Evolutionary conservation across 2,329 filamentous ascomycete genomes (phyloP).

Genomic region (Pestalotiopsis sp.): DNA sequence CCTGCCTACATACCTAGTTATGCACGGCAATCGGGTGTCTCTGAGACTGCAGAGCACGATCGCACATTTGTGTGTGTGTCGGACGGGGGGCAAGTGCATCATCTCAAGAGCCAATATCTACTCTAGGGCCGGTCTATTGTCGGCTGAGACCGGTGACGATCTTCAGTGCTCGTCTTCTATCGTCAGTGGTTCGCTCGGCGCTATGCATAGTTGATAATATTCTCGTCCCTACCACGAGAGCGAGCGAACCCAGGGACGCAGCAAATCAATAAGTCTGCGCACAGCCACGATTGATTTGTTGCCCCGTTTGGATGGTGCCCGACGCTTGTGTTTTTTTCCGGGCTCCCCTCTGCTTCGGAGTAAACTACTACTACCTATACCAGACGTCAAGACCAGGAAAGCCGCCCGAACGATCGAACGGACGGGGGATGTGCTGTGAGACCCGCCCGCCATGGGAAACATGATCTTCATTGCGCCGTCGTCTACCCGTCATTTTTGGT

Average conservation of each 20-base stretch:
- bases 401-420: too few relatives aligned
- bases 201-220: background rate
- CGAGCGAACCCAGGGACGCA: background rate
- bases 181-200: background rate
- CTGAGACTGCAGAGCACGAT: background rate
- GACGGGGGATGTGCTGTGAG: too few relatives aligned
- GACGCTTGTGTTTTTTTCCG: background rate
- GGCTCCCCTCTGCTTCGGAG: background rate
- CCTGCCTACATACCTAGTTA: background rate
- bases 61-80: background rate
- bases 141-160: background rate
- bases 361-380: background rate
- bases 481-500: background rate
- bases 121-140: background rate
- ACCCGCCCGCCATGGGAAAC: too few relatives aligned
- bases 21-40: conserved; percentile 10
- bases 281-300: background rate
- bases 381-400: background rate
- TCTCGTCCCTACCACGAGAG: background rate
- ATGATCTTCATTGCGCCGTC: background rate
- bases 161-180: background rate
- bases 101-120: background rate
- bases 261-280: background rate
- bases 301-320: background rate
- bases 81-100: background rate